These are phyloP conservation scores for Cucumis sativus DNA, from an alignment of 306 rosid genomes.

Conservation along the genomic window DNA sequence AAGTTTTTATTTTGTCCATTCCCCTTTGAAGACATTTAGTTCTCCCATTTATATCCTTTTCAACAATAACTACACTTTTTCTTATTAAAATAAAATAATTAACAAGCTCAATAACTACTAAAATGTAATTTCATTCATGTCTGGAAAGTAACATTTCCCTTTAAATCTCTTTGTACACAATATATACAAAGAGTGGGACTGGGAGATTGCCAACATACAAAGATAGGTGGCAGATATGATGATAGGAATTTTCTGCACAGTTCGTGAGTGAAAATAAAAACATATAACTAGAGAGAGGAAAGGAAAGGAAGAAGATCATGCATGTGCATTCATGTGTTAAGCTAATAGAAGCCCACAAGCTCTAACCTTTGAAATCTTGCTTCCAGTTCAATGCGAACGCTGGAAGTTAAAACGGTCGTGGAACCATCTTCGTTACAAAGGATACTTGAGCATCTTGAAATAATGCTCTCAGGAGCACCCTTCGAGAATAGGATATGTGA, in stretches of 20 bases:
- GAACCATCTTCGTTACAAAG: slow-evolving; percentile 75
- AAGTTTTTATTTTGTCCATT: not conserved
- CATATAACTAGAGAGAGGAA: not conserved
- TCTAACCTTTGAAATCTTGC: slow-evolving; percentile 65
- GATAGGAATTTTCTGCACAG: not conserved
- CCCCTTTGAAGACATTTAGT: not conserved
- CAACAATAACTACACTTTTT: too few species aligned
- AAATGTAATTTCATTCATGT: not conserved
- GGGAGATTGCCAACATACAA: not conserved
- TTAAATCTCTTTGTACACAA: not conserved
- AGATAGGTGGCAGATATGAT: not conserved
- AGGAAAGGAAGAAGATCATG: not conserved
- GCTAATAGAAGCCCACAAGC: not conserved
- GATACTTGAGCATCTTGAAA: slow-evolving; percentile 67
- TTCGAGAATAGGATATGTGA: slow-evolving; percentile 66
- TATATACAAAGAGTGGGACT: not conserved
- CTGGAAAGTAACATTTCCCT: not conserved
- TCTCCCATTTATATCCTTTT: not conserved
- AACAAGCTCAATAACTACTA: not conserved
- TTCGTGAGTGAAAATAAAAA: not conserved
- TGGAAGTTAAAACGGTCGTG: slow-evolving; percentile 53
- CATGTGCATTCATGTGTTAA: not conserved
- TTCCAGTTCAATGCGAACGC: slow-evolving; percentile 59
- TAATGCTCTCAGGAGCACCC: slow-evolving; percentile 96
- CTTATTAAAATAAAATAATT: not conserved